Evolutionary conservation across 2,329 filamentous ascomycete genomes (phyloP), one percentile per base, ranked within the genome.

Genomic region (Cytospora chrysosperma): DNA sequence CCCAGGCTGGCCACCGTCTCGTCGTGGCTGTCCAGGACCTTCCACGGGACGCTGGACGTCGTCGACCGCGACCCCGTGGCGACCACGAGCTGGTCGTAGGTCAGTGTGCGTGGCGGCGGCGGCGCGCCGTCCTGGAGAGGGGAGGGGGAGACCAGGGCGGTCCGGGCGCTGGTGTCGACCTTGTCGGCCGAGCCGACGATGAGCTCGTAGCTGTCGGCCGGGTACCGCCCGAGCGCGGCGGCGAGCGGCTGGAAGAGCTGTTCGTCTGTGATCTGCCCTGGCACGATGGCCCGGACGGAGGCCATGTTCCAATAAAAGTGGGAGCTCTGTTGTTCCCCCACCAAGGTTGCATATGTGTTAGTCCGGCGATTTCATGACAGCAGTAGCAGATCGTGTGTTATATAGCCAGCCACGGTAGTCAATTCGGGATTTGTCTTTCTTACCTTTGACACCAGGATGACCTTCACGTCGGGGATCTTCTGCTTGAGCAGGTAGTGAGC

Each of bases 251-350:
- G 75, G 71, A 81, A 78, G 67, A 85, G 73, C 67, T 84, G 75
- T 13, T 82, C 78, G 65, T 84, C 81, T 43, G 76, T 76, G 70
- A 85, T 67, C 56, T 76, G 66, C 43, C 77, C 80, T 3, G 83
- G 82, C 53, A 86, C 73, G 66, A 86, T 79, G 72, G 81, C 82
- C 54, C 84, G 81, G 51, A 85, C 79, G 1, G 84, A 79, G 28
- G 82, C 83, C 6, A 85, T 61, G 72, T 85, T 85, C 83, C 83
- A 85, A 75, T 80, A 86, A 68, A 86, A 82, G 68, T 86, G 82
- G 66, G 76, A 80, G 68, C 80, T 85, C 81, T 85, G 74, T 34
- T 55, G 8, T 4, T 47, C 5, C 3, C 3, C 5, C 32, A 15
- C 1, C 1, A 6, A 24, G 8, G 27, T 66, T 54, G n/a, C n/a